Evolutionary conservation across 2,329 filamentous ascomycete genomes (phyloP), one percentile per base, ranked within the genome.

Genomic region (Pseudopithomyces chartarum): DNA sequence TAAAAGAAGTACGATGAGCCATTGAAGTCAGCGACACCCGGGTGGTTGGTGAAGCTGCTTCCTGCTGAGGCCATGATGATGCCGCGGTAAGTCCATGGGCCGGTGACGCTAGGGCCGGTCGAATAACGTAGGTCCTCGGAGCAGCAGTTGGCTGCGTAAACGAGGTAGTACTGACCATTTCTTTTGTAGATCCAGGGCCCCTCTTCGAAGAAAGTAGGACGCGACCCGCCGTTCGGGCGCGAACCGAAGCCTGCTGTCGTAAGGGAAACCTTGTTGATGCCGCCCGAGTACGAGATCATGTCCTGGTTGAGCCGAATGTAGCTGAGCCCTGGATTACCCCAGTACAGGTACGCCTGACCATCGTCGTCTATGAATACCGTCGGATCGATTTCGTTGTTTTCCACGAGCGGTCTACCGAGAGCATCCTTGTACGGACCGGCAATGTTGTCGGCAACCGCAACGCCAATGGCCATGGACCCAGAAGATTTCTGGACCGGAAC

Each of bases 51-150:
- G 53, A 64, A 64, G 49, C 59, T 62, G 17, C 22, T 43, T 15
- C 61, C 59, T 29, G 58, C 45, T 15, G 54, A 56, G 6, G 61
- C 53, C 59, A 64, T 64, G 54, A 64, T 38, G 20, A 64, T 17
- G 52, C 59, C 59, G 10, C 57, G 57, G 36, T 64, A 62, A 7
- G 57, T 62, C 61, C 61, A 64, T 17, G 61, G 59, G 11, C 61
- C 59, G 12, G 61, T 64, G 13, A 52, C 54, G 20, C 59, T 60
- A 15, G 61, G 50, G 17, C 59, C 57, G 13, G 61, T 64, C 19
- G 59, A 58, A 53, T 61, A 64, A 23, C 59, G 55, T n/a, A 64
- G 61, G 38, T 64, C 59, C 39, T 64, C 59, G 20, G 57, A 60
- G 47, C 39, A 63, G 52, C 61, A 61, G 49, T 63, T 59, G 13